phyloP scores from a whole-genome alignment of 345 rosid species.

The Cardamine chenopodiifolia region DNA sequence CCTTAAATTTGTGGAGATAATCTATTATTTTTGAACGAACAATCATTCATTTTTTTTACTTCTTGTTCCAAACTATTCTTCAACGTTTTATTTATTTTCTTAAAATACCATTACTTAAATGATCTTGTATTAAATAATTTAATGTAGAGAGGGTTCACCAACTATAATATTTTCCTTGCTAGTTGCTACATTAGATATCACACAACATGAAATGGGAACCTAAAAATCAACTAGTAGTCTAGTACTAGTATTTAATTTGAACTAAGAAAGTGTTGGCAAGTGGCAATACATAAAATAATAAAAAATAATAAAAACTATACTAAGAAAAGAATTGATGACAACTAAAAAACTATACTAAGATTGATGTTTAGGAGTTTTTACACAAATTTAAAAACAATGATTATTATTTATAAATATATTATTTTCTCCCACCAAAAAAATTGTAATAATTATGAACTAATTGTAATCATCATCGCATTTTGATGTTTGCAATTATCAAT shows the following conservation, averaged over 20 bases:
- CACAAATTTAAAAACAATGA: too few species aligned
- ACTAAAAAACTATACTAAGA: background rate
- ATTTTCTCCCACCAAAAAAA: too few species aligned
- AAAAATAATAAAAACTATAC: background rate
- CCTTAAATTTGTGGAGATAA: background rate
- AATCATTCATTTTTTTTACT: background rate
- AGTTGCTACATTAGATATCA: background rate
- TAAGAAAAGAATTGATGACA: background rate
- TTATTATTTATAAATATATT: too few species aligned
- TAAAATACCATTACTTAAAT: background rate
- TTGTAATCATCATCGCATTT: too few species aligned
- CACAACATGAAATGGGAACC: background rate
- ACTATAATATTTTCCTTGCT: too few species aligned
- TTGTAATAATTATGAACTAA: too few species aligned
- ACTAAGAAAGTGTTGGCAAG: background rate
- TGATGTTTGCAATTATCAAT: too few species aligned
- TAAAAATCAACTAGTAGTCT: constrained; percentile 6
- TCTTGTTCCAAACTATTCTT: background rate
- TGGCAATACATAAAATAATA: too few species aligned
- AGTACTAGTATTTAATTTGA: background rate
- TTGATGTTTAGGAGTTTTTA: too few species aligned
- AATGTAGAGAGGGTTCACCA: background rate
- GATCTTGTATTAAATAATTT: background rate
- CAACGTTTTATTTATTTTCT: background rate
- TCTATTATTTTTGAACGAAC: background rate